These are phyloP conservation scores for Lyophyllum semitale DNA, from an alignment of 768 basidiomycete species.

Conservation along the genomic window DNA sequence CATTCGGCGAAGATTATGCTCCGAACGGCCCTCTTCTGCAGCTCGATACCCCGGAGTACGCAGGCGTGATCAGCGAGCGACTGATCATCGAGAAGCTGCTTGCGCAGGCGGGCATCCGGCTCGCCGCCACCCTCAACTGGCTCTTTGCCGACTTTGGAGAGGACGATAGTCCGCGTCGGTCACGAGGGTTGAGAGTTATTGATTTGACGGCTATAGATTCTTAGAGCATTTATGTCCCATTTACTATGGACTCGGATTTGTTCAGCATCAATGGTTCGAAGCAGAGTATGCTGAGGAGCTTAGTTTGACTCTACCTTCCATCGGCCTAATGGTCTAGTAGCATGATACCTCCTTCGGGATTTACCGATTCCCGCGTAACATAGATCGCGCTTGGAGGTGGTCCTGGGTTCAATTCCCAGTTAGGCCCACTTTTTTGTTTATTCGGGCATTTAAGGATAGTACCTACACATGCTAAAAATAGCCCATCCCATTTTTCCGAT, in stretches of 20 bases:
- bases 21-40: conserved; percentile 49
- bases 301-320: too few species aligned
- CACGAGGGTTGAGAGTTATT: neutral
- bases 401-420: conserved; percentile 33
- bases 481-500: too few species aligned
- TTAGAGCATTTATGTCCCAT: too few species aligned
- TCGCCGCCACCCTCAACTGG: conserved; percentile 82
- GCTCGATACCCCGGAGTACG: conserved; percentile 81
- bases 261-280: too few species aligned
- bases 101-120: conserved; percentile 79
- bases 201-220: neutral
- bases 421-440: conserved; percentile 22
- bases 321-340: conserved; percentile 29
- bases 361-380: neutral
- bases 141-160: conserved; percentile 50
- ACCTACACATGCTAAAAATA: too few species aligned
- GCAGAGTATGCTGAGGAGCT: too few species aligned
- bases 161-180: neutral
- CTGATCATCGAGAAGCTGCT: conserved; percentile 82
- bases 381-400: conserved; percentile 19
- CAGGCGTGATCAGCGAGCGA: conserved; percentile 63
- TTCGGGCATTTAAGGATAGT: too few species aligned
- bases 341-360: conserved; percentile 22
- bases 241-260: too few species aligned
- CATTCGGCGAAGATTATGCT: conserved; percentile 13